Evolutionary conservation across 495 filamentous ascomycete genomes (phyloP).

Genomic region (Penicillium paradoxum): DNA sequence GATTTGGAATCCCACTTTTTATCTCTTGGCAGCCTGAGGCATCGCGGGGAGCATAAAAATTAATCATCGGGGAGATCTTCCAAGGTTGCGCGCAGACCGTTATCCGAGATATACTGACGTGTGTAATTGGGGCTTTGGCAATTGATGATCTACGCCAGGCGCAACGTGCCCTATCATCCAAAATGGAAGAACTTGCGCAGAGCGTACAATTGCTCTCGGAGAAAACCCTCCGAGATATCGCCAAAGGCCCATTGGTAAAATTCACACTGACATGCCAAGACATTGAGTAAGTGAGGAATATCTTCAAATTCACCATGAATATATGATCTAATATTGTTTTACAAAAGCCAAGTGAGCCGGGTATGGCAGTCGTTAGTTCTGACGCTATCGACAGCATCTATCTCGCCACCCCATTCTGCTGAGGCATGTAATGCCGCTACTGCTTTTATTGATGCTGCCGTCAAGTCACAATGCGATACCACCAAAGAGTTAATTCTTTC

Average conservation of each 20-base stretch:
- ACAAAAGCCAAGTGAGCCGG: slow-evolving; percentile 32
- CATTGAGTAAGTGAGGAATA: slow-evolving; percentile 21
- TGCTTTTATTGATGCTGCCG: slow-evolving; percentile 44
- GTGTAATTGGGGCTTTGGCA: slow-evolving; percentile 23
- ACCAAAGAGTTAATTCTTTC: slow-evolving; percentile 43
- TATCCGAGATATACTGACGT: slow-evolving; percentile 13
- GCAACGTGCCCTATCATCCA: slow-evolving; percentile 8
- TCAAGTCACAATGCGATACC: slow-evolving; percentile 27
- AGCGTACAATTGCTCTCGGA: slow-evolving; percentile 38
- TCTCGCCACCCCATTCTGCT: slow-evolving; percentile 37
- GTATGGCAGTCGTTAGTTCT: slow-evolving; percentile 36
- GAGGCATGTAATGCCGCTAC: slow-evolving; percentile 44
- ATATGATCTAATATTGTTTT: slow-evolving; percentile 14
- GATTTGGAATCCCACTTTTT: slow-evolving; percentile 23
- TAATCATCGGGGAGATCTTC: slow-evolving; percentile 5
- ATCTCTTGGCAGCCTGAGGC: slow-evolving; percentile 21
- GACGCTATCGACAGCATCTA: slow-evolving; percentile 35
- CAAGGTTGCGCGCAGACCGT: slow-evolving; percentile 5
- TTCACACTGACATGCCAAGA: slow-evolving; percentile 34
- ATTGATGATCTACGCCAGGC: slow-evolving; percentile 13
- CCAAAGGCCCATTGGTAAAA: slow-evolving; percentile 37
- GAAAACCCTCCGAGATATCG: slow-evolving; percentile 33
- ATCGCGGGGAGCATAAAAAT: slow-evolving; percentile 23
- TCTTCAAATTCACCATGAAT: not conserved
- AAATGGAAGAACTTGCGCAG: slow-evolving; percentile 36